Evolutionary conservation across 768 basidiomycete species (phyloP).

Genomic region (Nidularia pulvinata): DNA sequence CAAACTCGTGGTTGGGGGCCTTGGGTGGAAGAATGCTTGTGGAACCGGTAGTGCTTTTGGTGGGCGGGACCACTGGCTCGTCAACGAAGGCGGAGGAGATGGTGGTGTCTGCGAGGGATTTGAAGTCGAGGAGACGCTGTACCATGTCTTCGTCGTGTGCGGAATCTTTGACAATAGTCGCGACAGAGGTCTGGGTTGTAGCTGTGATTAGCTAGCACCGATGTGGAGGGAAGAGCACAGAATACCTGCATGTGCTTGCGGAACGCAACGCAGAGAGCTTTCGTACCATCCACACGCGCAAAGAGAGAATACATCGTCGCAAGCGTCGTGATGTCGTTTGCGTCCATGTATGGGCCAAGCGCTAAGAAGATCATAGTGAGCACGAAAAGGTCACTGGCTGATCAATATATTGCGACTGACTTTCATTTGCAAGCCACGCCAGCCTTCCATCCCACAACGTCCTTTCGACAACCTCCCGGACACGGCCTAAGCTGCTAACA

Average conservation of each 20-base stretch:
- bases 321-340: slow-evolving; percentile 40
- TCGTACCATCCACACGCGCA: slow-evolving; percentile 50
- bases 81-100: slow-evolving; percentile 52
- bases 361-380: slow-evolving; percentile 22
- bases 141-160: slow-evolving; percentile 82
- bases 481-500: slow-evolving; percentile 43
- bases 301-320: slow-evolving; percentile 64
- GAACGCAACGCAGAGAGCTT: slow-evolving; percentile 60
- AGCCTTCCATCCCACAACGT: slow-evolving; percentile 43
- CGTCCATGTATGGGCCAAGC: slow-evolving; percentile 49
- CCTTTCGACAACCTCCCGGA: slow-evolving; percentile 53
- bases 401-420: slow-evolving; percentile 12
- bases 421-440: slow-evolving; percentile 33
- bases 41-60: slow-evolving; percentile 10
- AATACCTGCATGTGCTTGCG: slow-evolving; percentile 59
- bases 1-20: slow-evolving; percentile 52
- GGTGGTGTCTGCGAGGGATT: slow-evolving; percentile 51
- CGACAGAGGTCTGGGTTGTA: slow-evolving; percentile 47
- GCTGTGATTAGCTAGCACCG: not conserved
- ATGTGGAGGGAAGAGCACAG: not conserved
- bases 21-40: slow-evolving; percentile 28
- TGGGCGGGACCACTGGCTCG: slow-evolving; percentile 20
- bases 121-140: slow-evolving; percentile 66
- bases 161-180: slow-evolving; percentile 63
- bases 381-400: not conserved